Evolutionary conservation across 176 grass and related monocot genomes (phyloP).

Genomic region (Rhynchospora breviuscula): DNA sequence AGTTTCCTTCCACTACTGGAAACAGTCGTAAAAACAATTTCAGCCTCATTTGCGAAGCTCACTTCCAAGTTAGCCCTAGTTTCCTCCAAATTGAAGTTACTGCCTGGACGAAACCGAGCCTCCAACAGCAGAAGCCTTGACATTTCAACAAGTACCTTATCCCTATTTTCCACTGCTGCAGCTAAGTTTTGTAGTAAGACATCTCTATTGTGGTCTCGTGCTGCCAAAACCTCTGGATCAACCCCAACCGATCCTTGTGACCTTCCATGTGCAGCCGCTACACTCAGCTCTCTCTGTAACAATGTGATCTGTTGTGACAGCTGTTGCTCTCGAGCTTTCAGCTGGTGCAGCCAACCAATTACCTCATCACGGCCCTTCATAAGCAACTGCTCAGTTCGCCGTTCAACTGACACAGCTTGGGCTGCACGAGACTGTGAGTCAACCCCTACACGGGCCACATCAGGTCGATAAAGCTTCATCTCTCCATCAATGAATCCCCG

Average conservation of each 20-base stretch:
- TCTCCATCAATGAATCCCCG: constrained; percentile 98
- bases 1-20: constrained; percentile 93
- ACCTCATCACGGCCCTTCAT: constrained; percentile 85
- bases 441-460: constrained; percentile 98
- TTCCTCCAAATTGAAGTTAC: constrained; percentile 95
- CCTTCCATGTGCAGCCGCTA: constrained; percentile 66
- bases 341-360: constrained; percentile 81
- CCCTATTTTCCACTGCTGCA: constrained; percentile 76
- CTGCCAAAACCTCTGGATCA: constrained; percentile 86
- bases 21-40: constrained; percentile 99
- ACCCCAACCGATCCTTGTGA: constrained; percentile 97
- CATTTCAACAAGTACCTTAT: constrained; percentile 98
- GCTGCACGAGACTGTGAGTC: constrained; percentile 96
- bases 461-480: constrained; percentile 98
- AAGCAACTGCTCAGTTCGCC: constrained; percentile 93
- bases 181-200: constrained; percentile 76
- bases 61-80: constrained; percentile 88
- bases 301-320: constrained; percentile 63
- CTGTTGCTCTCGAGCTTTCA: constrained; percentile 74
- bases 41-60: constrained; percentile 97
- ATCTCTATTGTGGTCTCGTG: constrained; percentile 81
- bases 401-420: constrained; percentile 96
- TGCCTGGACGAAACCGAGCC: constrained; percentile 65
- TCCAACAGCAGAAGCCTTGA: constrained; percentile 84
- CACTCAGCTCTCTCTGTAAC: constrained; percentile 71